A percentile compares a stretch with the other conserved stretches of the same genome.
Conservation (phyloP, 2,329 filamentous ascomycete genomes). For the Ascocoryne sarcoides region DNA sequence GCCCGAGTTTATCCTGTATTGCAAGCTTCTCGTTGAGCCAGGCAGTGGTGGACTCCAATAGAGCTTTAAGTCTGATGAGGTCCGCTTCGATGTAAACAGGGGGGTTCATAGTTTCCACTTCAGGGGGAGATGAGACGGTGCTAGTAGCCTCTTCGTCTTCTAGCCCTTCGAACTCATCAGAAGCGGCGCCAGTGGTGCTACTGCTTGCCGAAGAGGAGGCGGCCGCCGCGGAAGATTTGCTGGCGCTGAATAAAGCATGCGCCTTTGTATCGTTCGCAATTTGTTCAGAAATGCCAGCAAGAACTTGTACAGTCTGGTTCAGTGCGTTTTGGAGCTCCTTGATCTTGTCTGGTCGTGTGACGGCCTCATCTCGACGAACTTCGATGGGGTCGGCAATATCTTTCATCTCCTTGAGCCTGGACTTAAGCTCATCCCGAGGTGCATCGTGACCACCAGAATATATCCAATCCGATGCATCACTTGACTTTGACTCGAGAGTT, state of each 20-base stretch:
- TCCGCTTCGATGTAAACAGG: slow-evolving; percentile 68
- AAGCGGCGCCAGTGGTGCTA: slow-evolving; percentile 34
- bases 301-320: slow-evolving; percentile 60
- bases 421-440: slow-evolving; percentile 62
- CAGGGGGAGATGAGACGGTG: slow-evolving; percentile 25
- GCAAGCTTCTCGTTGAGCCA: slow-evolving; percentile 71
- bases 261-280: slow-evolving; percentile 62
- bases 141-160: slow-evolving; percentile 57
- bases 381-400: slow-evolving; percentile 70
- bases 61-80: slow-evolving; percentile 52
- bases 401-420: slow-evolving; percentile 68
- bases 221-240: slow-evolving; percentile 32
- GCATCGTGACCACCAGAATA: slow-evolving; percentile 78
- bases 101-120: slow-evolving; percentile 46
- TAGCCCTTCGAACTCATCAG: slow-evolving; percentile 57
- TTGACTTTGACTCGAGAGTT: slow-evolving; percentile 58
- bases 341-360: slow-evolving; percentile 62
- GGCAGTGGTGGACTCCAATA: slow-evolving; percentile 51
- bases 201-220: slow-evolving; percentile 33
- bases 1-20: slow-evolving; percentile 60
- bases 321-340: slow-evolving; percentile 61
- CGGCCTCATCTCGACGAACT: slow-evolving; percentile 63
- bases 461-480: slow-evolving; percentile 76
- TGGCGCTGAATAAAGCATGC: slow-evolving; percentile 42
- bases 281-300: slow-evolving; percentile 60